Conservation (phyloP, 2,329 filamentous ascomycete species). For the Pseudogymnoascus sp. region DNA sequence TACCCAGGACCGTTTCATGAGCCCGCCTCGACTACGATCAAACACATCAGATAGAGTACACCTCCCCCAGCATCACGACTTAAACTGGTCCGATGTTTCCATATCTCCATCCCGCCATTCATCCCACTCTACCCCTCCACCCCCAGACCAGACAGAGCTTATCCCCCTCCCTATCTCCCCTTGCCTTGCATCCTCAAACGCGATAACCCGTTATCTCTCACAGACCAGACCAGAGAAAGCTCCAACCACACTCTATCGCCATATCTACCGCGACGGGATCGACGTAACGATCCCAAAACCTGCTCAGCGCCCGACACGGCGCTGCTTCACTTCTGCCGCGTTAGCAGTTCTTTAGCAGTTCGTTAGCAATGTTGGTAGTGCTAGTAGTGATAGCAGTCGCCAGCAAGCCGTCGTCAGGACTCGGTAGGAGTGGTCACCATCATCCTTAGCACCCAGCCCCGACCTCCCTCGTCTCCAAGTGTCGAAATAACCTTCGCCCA, state of each 20-base stretch:
- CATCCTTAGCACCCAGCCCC: not conserved
- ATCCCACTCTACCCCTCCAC: not conserved
- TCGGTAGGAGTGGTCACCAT: not conserved
- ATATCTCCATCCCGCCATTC: not conserved
- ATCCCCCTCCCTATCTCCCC: not conserved
- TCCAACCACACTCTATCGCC: constrained; percentile 3
- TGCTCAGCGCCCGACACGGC: not conserved
- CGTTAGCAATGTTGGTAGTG: not conserved
- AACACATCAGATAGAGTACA: constrained; percentile 3
- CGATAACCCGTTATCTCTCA: not conserved
- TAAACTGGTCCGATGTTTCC: constrained; percentile 2
- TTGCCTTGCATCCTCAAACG: not conserved
- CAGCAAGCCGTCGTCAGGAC: not conserved
- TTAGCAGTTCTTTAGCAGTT: not conserved
- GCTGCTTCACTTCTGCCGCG: not conserved
- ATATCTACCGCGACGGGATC: not conserved
- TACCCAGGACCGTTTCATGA: not conserved
- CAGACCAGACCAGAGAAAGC: not conserved
- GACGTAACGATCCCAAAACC: not conserved
- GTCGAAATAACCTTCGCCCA: not conserved
- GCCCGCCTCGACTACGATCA: not conserved
- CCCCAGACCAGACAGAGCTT: not conserved
- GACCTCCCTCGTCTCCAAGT: not conserved
- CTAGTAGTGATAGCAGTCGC: not conserved
- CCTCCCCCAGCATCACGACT: not conserved